Evolutionary conservation across 2,329 filamentous ascomycete species (phyloP), one percentile per base, ranked within the genome.

Genomic region (Colletotrichum gigasporum): DNA sequence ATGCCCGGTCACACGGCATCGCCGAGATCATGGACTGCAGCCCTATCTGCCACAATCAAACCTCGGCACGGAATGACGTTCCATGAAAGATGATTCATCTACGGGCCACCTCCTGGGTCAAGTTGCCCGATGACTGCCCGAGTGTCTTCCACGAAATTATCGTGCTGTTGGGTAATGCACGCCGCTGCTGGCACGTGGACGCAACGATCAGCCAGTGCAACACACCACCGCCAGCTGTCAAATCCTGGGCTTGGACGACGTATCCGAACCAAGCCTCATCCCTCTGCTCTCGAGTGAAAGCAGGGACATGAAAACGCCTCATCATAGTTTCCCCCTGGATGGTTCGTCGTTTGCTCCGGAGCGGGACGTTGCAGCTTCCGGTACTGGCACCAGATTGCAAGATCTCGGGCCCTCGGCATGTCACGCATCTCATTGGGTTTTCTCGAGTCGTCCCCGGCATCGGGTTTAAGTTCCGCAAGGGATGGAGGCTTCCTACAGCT

Each of bases 21-120:
- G 12, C 30, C 37, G 30, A 44, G 58, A 63, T 63, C 20, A 56
- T 9, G 35, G 34, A 24, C 63, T 63, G 51, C 58, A 65, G 63
- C 63, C 58, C 51, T 63, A 65, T 34, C 35, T 55, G 42, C 18
- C 35, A 44, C 51, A 11, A 63, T 47, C 47, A 39, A 55, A 41
- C 41, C 28, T 32, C 24, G 16, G 14, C 11, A 26, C 9, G 20
- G 18, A 26, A 30, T 37, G 16, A 34, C 18, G 22, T 22, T 28
- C 18, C 10, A 14, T n/a, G n/a, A 34, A 44, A 30, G 35, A 24
- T 48, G 18, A 11, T 18, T 16, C 45, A 34, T 26, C 41, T 34
- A 20, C 26, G 20, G 10, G 41, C 26, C 20, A 9, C n/a, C 32
- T 26, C 20, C 11, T 41, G 48, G 55, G 47, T 42, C 20, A 35